Conservation (phyloP, 106 monocot genomes). For the Dendrobium catenatum region DNA sequence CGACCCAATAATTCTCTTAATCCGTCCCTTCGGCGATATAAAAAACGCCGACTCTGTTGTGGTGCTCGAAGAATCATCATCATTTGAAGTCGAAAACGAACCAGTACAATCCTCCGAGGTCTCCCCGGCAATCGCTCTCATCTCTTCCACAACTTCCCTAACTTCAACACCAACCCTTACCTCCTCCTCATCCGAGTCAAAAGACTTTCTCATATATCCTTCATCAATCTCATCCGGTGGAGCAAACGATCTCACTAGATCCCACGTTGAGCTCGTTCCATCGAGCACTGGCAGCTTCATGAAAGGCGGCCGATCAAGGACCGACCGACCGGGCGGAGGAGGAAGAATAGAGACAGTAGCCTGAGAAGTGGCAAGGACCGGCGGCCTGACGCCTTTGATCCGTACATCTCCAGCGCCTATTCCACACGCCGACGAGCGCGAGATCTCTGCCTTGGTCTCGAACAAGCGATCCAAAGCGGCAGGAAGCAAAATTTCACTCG, state of each 20-base stretch:
- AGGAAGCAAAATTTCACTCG: background rate
- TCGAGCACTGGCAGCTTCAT: conserved; percentile 8
- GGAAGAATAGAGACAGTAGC: conserved; percentile 1
- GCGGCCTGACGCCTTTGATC: background rate
- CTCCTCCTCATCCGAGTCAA: conserved; percentile 6
- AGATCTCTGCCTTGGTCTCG: background rate
- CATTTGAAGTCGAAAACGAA: conserved; percentile 53
- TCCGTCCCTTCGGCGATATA: conserved; percentile 43
- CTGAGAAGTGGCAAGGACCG: background rate
- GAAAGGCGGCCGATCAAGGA: conserved; percentile 38
- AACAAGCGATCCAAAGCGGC: too few relatives aligned
- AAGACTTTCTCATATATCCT: background rate
- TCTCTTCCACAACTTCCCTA: conserved; percentile 13
- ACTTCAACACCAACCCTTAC: background rate
- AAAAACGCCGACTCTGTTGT: conserved; percentile 47
- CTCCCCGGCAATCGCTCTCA: conserved; percentile 20
- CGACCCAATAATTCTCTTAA: conserved; percentile 44
- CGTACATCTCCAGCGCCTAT: too few relatives aligned
- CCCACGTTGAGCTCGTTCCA: conserved; percentile 32
- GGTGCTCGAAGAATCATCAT: conserved; percentile 61
- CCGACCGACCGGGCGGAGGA: conserved; percentile 40
- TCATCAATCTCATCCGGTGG: conserved; percentile 18
- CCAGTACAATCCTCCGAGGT: conserved; percentile 28
- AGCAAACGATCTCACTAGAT: conserved; percentile 28
- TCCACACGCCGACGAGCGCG: too few relatives aligned